Percentiles rank a stretch among this genome's conserved stretches.
Conservation (phyloP, 2,329 filamentous ascomycete genomes). For the Teratosphaeria zuluensis region DNA sequence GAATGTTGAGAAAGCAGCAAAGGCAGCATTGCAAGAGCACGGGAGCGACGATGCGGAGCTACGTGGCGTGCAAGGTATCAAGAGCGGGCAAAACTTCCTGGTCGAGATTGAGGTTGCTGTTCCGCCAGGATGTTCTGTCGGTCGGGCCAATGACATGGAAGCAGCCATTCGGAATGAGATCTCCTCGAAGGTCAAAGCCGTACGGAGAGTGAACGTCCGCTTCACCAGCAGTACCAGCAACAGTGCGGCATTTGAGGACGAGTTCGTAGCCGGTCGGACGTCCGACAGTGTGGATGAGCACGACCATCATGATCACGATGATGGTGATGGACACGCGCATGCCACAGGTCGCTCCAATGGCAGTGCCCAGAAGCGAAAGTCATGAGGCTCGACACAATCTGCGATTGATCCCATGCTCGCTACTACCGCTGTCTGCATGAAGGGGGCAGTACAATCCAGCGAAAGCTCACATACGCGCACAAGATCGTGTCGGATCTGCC, state of each 20-base stretch:
- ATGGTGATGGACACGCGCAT: conserved; percentile 8
- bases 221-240: conserved; percentile 55
- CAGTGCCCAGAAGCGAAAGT: conserved; percentile 15
- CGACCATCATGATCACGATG: conserved; percentile 12
- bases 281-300: conserved; percentile 14
- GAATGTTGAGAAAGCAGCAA: conserved; percentile 58
- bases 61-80: conserved; percentile 75
- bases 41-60: conserved; percentile 46
- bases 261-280: conserved; percentile 38
- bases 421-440: not conserved
- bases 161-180: conserved; percentile 61
- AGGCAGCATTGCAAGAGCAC: conserved; percentile 43
- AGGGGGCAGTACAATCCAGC: not conserved
- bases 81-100: conserved; percentile 92
- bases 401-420: not conserved
- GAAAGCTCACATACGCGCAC: not conserved
- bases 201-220: conserved; percentile 71
- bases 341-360: conserved; percentile 2
- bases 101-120: conserved; percentile 82
- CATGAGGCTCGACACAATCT: not conserved
- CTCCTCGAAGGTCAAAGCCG: conserved; percentile 69
- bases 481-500: not conserved
- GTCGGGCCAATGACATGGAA: conserved; percentile 61
- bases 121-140: conserved; percentile 65
- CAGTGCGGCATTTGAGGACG: conserved; percentile 54